Conservation (phyloP, 2,329 filamentous ascomycete species). For the Ascocoryne sarcoides region DNA sequence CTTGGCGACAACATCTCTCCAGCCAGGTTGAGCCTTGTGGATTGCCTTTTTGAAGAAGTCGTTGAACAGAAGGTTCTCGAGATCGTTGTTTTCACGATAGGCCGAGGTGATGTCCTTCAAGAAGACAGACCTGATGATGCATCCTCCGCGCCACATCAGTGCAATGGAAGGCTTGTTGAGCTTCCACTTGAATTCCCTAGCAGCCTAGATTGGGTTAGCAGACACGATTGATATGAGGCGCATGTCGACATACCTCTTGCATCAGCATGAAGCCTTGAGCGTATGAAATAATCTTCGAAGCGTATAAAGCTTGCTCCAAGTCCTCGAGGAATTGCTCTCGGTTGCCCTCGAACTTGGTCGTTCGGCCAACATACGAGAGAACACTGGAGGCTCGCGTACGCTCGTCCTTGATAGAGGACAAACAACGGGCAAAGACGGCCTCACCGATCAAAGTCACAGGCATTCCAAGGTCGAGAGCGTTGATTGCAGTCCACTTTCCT, state of each 20-base stretch:
- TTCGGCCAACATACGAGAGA: slow-evolving; percentile 66
- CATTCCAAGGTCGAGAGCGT: slow-evolving; percentile 96
- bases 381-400: slow-evolving; percentile 72
- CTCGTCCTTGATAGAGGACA: slow-evolving; percentile 91
- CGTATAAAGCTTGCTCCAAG: slow-evolving; percentile 97
- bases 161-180: slow-evolving; percentile 99
- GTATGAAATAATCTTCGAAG: slow-evolving; percentile 99
- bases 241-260: slow-evolving; percentile 64
- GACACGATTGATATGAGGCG: not conserved
- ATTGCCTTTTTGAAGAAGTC: slow-evolving; percentile 99
- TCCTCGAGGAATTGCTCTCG: slow-evolving; percentile 90
- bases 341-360: slow-evolving; percentile 77
- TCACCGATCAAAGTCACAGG: slow-evolving; percentile 97
- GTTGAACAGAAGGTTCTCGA: slow-evolving; percentile 97
- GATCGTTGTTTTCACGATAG: slow-evolving; percentile 87
- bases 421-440: slow-evolving; percentile 88
- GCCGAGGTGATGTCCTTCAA: slow-evolving; percentile 98
- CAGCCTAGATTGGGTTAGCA: slow-evolving; percentile 51
- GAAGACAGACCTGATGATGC: slow-evolving; percentile 99
- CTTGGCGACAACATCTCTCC: slow-evolving; percentile 88
- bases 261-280: slow-evolving; percentile 99
- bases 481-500: slow-evolving; percentile 99
- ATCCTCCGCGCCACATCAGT: slow-evolving; percentile 99
- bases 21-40: slow-evolving; percentile 87
- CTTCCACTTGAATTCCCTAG: slow-evolving; percentile 95